These are phyloP conservation scores for Bipolaris sorokiniana DNA, from an alignment of 2,329 filamentous ascomycete genomes.

Conservation along the genomic window DNA sequence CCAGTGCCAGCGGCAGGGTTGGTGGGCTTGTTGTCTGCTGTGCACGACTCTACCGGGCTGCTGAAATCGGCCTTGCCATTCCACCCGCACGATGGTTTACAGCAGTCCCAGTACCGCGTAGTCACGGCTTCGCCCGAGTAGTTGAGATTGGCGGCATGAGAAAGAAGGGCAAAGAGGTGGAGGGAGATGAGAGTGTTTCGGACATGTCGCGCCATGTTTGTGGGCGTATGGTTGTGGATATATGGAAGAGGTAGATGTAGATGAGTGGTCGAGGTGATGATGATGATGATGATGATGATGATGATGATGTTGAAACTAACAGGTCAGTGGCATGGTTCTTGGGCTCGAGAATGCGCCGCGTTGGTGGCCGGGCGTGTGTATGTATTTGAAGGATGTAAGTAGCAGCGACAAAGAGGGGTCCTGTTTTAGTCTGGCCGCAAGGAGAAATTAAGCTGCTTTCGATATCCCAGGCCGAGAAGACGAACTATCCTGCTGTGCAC, in stretches of 20 bases:
- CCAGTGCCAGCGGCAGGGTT: constrained; percentile 58
- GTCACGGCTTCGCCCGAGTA: constrained; percentile 43
- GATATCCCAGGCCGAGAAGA: constrained; percentile 42
- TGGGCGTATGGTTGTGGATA: constrained; percentile 8
- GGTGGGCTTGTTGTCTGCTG: constrained; percentile 60
- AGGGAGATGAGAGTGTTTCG: constrained; percentile 34
- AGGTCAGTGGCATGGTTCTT: constrained; percentile 42
- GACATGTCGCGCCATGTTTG: constrained; percentile 43
- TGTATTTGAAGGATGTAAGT: constrained; percentile 43
- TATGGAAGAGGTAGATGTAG: constrained; percentile 23
- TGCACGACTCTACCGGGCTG: constrained; percentile 61
- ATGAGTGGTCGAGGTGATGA: constrained; percentile 7
- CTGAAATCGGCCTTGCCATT: constrained; percentile 61
- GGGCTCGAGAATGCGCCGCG: constrained; percentile 33
- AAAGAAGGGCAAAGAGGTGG: constrained; percentile 31
- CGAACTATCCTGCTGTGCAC: constrained; percentile 39
- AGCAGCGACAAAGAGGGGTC: constrained; percentile 34
- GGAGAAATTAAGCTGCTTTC: constrained; percentile 45
- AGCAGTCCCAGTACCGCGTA: constrained; percentile 63
- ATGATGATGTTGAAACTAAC: constrained; percentile 33
- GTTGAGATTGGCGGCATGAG: constrained; percentile 30
- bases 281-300: no score
- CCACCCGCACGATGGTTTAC: constrained; percentile 72
- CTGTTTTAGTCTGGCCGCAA: constrained; percentile 42
- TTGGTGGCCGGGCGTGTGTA: constrained; percentile 40